Percentiles rank a stretch among this genome's conserved stretches.
Conservation (phyloP, 805 yeast species). For the Candida khao-thaluensis region DNA sequence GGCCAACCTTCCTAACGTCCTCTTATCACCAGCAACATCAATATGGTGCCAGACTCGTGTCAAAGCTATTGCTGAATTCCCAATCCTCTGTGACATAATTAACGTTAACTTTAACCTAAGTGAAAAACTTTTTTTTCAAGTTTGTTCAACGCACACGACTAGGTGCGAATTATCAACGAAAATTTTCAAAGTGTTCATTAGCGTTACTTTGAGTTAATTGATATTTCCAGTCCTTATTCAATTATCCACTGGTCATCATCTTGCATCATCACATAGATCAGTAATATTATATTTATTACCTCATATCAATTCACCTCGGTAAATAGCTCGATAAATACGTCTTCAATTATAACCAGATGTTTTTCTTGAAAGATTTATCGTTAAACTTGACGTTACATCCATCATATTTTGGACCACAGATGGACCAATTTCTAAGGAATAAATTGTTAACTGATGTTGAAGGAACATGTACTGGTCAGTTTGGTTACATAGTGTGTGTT, state of each 20-base stretch:
- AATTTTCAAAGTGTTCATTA: constrained; percentile 1
- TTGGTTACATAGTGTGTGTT: constrained; percentile 95
- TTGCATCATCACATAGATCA: constrained; percentile 1
- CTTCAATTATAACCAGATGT: constrained; percentile 23
- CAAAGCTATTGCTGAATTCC: constrained; percentile 64
- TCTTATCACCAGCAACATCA: constrained; percentile 77
- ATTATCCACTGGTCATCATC: neutral
- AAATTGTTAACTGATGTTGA: constrained; percentile 93
- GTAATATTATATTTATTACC: too few species aligned
- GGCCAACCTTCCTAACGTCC: constrained; percentile 92
- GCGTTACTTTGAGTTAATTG: constrained; percentile 1
- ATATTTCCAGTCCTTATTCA: neutral
- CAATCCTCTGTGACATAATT: constrained; percentile 34
- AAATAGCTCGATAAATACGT: too few species aligned
- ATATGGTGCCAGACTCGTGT: constrained; percentile 95
- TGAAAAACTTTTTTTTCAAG: constrained; percentile 1
- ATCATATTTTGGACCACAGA: constrained; percentile 95
- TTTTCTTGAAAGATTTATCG: constrained; percentile 76
- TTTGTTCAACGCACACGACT: constrained; percentile 2
- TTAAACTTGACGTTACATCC: constrained; percentile 93
- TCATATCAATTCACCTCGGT: too few species aligned
- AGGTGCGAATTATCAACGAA: constrained; percentile 5
- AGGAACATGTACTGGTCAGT: constrained; percentile 98
- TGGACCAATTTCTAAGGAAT: constrained; percentile 89
- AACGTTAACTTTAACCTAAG: neutral